A percentile compares a stretch with the other conserved stretches of the same genome.
phyloP scores from a whole-genome alignment of 495 filamentous ascomycete genomes.

The Aspergillus nanangensis region DNA sequence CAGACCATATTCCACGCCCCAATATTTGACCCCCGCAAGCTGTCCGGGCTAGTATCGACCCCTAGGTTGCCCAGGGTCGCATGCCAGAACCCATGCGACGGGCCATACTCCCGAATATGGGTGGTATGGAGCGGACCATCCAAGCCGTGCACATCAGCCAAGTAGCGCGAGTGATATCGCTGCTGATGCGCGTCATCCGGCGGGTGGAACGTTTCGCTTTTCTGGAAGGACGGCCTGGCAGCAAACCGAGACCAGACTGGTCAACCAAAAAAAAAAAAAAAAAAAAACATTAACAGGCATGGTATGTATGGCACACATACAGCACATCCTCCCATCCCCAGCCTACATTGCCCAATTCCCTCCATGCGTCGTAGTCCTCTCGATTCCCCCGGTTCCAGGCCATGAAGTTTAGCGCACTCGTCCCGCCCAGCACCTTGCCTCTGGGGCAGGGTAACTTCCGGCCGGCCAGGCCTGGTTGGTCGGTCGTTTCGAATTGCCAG shows the following conservation, averaged over 20 bases:
- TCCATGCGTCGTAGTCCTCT: slow-evolving; percentile 42
- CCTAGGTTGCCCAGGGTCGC: slow-evolving; percentile 36
- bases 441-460: slow-evolving; percentile 24
- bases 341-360: slow-evolving; percentile 33
- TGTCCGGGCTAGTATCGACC: slow-evolving; percentile 21
- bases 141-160: slow-evolving; percentile 29
- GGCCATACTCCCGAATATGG: slow-evolving; percentile 36
- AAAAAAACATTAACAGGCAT: slow-evolving; percentile 6
- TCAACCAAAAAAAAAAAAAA: too few species aligned
- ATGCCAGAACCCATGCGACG: slow-evolving; percentile 46
- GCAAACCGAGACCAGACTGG: neutral
- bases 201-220: slow-evolving; percentile 40
- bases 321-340: slow-evolving; percentile 40
- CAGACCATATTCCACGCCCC: slow-evolving; percentile 7
- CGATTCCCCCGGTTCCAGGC: slow-evolving; percentile 26
- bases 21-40: neutral
- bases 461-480: slow-evolving; percentile 31
- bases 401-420: slow-evolving; percentile 22
- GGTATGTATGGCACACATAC: slow-evolving; percentile 32
- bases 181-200: slow-evolving; percentile 28
- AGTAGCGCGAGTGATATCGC: slow-evolving; percentile 22
- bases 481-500: slow-evolving; percentile 38
- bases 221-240: slow-evolving; percentile 7
- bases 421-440: slow-evolving; percentile 19
- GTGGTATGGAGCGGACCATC: slow-evolving; percentile 40